Percentiles rank a stretch among this genome's conserved stretches.
Conservation (phyloP, 78 protist species). For the Dictyostelium discoideum region DNA sequence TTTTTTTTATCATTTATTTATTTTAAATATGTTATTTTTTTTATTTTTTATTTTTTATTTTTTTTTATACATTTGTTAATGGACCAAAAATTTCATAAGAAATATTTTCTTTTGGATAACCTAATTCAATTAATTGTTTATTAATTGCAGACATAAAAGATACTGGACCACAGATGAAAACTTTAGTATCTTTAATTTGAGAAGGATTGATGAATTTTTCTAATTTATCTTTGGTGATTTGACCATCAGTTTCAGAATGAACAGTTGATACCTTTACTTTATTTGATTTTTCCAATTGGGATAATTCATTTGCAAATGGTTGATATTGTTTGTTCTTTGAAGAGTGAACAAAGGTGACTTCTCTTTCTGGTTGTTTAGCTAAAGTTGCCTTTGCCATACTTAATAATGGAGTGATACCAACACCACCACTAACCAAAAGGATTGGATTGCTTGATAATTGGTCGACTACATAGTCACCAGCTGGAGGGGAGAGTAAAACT, state of each 20-base stretch:
- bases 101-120: constrained; percentile 19
- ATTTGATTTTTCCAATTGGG: neutral
- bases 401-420: constrained; percentile 52
- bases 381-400: neutral
- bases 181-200: neutral
- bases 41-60: neutral
- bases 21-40: neutral
- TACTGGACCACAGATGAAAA: constrained; percentile 53
- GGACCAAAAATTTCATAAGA: constrained; percentile 74
- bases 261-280: neutral
- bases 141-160: constrained; percentile 26
- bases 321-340: neutral
- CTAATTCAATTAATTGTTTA: neutral
- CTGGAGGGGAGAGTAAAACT: constrained; percentile 6
- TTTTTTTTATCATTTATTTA: no score
- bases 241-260: neutral
- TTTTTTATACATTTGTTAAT: neutral
- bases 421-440: constrained; percentile 42
- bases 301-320: constrained; percentile 14
- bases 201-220: neutral
- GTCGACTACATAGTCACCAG: constrained; percentile 30
- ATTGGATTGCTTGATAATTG: neutral
- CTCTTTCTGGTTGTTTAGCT: constrained; percentile 9
- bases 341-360: neutral
- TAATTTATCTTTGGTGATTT: neutral